These are phyloP conservation scores for Mycena epipterygia DNA, from an alignment of 768 basidiomycete species.

Conservation along the genomic window DNA sequence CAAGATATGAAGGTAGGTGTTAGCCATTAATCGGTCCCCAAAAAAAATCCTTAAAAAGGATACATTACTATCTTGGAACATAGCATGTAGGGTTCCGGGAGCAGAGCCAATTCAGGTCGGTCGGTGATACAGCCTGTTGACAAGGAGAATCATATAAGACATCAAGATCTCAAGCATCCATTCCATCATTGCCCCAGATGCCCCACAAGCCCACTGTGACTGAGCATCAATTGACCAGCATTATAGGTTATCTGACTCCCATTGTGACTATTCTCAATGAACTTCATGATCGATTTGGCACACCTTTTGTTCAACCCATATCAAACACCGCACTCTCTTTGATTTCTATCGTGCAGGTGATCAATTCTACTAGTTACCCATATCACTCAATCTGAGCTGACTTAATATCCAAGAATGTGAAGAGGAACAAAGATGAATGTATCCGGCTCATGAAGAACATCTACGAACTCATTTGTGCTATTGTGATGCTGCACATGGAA, in stretches of 20 bases:
- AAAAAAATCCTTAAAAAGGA: no score
- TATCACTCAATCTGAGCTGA: neutral
- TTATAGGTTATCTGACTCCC: neutral
- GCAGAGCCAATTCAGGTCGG: no score
- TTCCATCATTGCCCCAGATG: neutral
- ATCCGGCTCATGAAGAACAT: neutral
- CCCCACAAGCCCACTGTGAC: neutral
- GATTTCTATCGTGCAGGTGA: neutral
- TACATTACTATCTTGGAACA: no score
- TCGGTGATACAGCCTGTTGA: no score
- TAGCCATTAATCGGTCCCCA: no score
- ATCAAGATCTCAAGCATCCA: no score
- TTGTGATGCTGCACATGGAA: no score
- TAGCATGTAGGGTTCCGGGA: no score
- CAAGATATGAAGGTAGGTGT: no score
- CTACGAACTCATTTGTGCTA: no score
- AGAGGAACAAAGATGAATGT: neutral
- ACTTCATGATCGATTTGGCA: neutral
- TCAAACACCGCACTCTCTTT: neutral
- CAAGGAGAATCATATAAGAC: no score
- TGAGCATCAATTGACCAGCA: neutral
- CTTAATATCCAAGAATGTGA: neutral
- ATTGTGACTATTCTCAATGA: neutral
- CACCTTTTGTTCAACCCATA: neutral
- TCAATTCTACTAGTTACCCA: neutral